A percentile compares a stretch with the other conserved stretches of the same genome.
Evolutionary conservation across 345 rosid genomes (phyloP).

Genomic region (Hibiscus mutabilis): DNA sequence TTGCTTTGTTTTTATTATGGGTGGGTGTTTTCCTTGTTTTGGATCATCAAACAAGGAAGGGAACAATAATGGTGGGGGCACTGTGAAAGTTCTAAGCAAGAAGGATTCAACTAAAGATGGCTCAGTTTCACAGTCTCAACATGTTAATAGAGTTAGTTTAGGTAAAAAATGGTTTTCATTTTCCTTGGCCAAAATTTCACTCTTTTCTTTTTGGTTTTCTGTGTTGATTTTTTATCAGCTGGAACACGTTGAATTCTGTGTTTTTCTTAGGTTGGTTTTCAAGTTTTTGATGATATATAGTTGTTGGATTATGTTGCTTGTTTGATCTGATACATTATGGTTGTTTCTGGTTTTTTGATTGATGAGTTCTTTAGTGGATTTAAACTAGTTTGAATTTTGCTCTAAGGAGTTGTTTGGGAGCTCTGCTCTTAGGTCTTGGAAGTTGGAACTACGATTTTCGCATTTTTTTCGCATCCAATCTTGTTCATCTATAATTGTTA

Average conservation of each 20-base stretch:
- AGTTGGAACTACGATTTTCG: too few relatives aligned
- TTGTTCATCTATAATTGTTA: neutral
- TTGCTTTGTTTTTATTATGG: constrained; percentile 49
- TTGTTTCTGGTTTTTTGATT: constrained; percentile 9
- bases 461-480: neutral
- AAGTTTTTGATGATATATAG: constrained; percentile 21
- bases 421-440: too few relatives aligned
- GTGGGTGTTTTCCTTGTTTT: constrained; percentile 97
- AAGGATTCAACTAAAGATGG: constrained; percentile 72
- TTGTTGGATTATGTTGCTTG: constrained; percentile 8
- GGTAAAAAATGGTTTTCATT: constrained; percentile 30
- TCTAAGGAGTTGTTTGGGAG: too few relatives aligned
- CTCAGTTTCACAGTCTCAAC: constrained; percentile 44
- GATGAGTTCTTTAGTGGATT: constrained; percentile 13
- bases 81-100: constrained; percentile 57
- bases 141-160: constrained; percentile 48
- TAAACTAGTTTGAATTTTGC: constrained; percentile 5
- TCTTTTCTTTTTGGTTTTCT: too few relatives aligned
- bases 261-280: constrained; percentile 22
- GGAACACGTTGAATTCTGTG: constrained; percentile 30
- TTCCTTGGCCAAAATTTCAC: neutral
- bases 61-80: constrained; percentile 19
- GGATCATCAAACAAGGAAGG: constrained; percentile 76
- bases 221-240: constrained; percentile 14
- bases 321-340: constrained; percentile 37